These are phyloP conservation scores for Silene latifolia DNA, from an alignment of 148 eudicot species.

Conservation along the genomic window DNA sequence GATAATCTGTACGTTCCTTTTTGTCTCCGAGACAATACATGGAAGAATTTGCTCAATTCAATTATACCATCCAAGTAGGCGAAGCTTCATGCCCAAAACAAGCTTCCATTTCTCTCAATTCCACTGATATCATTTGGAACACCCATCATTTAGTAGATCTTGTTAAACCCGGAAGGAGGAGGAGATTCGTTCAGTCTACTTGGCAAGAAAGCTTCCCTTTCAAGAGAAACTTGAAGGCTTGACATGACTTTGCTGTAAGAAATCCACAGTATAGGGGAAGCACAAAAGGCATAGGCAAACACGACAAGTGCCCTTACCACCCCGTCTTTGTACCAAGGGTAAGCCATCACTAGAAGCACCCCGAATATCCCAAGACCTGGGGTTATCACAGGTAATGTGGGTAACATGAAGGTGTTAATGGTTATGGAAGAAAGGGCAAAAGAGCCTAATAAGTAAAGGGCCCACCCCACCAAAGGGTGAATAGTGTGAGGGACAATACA, in stretches of 20 bases:
- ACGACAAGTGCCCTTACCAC: constrained; percentile 61
- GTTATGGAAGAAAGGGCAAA: constrained; percentile 56
- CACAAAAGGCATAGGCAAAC: constrained; percentile 64
- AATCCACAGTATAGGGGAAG: constrained; percentile 56
- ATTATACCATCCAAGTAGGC: neutral
- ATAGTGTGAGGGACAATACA: constrained; percentile 68
- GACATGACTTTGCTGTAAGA: constrained; percentile 45
- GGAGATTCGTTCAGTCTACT: constrained; percentile 54
- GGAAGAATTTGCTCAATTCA: neutral
- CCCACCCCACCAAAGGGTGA: constrained; percentile 89
- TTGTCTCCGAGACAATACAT: no score
- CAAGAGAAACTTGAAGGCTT: constrained; percentile 54
- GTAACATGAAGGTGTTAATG: constrained; percentile 64
- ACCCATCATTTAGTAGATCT: constrained; percentile 44
- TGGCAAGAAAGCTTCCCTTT: constrained; percentile 81
- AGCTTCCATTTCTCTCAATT: neutral
- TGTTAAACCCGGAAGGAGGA: constrained; percentile 57
- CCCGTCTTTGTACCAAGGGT: constrained; percentile 76
- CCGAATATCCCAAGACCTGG: constrained; percentile 73
- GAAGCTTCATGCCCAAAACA: neutral
- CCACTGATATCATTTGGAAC: neutral
- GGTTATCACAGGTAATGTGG: constrained; percentile 50
- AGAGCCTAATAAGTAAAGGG: constrained; percentile 65
- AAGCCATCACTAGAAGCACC: constrained; percentile 68
- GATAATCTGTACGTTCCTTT: constrained; percentile 4